Evolutionary conservation across 805 yeast species (phyloP).

Genomic region (Lachancea lanzarotensis): DNA sequence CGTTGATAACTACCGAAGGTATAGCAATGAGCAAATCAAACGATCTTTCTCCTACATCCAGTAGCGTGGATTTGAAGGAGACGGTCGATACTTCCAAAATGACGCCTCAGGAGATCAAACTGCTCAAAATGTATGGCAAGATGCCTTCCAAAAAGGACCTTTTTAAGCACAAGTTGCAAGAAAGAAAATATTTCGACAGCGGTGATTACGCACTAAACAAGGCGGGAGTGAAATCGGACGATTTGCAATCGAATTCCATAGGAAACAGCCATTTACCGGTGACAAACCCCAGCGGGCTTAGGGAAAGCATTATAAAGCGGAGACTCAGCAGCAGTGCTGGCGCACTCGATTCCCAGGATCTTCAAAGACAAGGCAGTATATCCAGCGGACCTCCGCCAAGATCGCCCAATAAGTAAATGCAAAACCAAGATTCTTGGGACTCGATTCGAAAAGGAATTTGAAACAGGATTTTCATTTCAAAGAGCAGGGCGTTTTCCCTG

Average conservation of each 20-base stretch:
- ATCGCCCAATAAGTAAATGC: slow-evolving; percentile 27
- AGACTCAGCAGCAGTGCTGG: slow-evolving; percentile 33
- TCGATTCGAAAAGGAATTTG: too few species aligned
- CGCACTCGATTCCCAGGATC: slow-evolving; percentile 7
- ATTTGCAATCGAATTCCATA: slow-evolving; percentile 15
- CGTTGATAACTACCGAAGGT: too few species aligned
- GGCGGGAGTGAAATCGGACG: slow-evolving; percentile 43
- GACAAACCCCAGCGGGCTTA: slow-evolving; percentile 32
- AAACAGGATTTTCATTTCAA: too few species aligned
- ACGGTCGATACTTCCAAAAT: slow-evolving; percentile 47
- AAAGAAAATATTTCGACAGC: slow-evolving; percentile 86
- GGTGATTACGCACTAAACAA: slow-evolving; percentile 88
- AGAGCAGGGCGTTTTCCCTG: too few species aligned
- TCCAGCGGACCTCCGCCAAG: slow-evolving; percentile 34
- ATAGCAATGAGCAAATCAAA: slow-evolving; percentile 3
- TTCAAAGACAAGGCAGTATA: slow-evolving; percentile 30
- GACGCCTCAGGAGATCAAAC: slow-evolving; percentile 71
- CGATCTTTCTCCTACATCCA: slow-evolving; percentile 9
- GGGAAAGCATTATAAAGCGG: slow-evolving; percentile 31
- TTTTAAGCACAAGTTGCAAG: slow-evolving; percentile 68
- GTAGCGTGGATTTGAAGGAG: slow-evolving; percentile 7
- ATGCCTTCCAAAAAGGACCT: slow-evolving; percentile 76
- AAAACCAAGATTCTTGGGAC: too few species aligned
- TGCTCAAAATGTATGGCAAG: slow-evolving; percentile 77
- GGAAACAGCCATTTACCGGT: slow-evolving; percentile 30